These are phyloP conservation scores for Jatropha curcas DNA, from an alignment of 345 rosid genomes.

Conservation along the genomic window DNA sequence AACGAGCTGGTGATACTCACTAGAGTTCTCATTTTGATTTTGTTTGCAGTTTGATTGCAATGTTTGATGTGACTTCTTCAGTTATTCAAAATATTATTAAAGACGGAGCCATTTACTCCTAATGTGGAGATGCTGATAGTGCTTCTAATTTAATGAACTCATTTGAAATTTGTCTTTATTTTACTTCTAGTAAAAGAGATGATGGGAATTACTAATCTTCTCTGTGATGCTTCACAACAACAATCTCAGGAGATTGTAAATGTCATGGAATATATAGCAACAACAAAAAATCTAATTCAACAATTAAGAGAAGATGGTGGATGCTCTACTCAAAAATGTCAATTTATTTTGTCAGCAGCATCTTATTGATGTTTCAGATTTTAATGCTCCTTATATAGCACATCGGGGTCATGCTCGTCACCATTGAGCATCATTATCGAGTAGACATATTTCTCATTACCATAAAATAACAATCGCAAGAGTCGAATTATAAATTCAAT, in stretches of 20 bases:
- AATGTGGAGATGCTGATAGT: conserved; percentile 3
- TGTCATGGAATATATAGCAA: neutral
- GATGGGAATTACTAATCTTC: neutral
- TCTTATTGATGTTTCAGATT: neutral
- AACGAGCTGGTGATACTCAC: neutral
- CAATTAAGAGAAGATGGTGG: conserved; percentile 8
- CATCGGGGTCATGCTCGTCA: neutral
- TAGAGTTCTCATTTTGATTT: conserved; percentile 17
- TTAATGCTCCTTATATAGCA: neutral
- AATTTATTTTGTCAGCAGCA: neutral
- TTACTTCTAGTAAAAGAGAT: conserved; percentile 2
- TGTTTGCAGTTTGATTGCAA: neutral
- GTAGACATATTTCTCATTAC: neutral
- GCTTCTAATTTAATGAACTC: neutral
- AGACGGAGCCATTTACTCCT: conserved; percentile 1
- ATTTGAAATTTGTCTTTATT: conserved; percentile 15
- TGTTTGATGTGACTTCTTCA: neutral
- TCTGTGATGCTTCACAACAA: conserved; percentile 8
- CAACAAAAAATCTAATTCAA: neutral
- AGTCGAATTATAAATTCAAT: too few species aligned
- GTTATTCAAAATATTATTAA: neutral
- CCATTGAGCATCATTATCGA: conserved; percentile 7
- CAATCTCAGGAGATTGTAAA: conserved; percentile 7
- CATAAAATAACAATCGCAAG: too few species aligned
- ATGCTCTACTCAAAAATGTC: neutral